Evolutionary conservation across 768 basidiomycete species (phyloP).

Genomic region (Rhizopogon sp.): DNA sequence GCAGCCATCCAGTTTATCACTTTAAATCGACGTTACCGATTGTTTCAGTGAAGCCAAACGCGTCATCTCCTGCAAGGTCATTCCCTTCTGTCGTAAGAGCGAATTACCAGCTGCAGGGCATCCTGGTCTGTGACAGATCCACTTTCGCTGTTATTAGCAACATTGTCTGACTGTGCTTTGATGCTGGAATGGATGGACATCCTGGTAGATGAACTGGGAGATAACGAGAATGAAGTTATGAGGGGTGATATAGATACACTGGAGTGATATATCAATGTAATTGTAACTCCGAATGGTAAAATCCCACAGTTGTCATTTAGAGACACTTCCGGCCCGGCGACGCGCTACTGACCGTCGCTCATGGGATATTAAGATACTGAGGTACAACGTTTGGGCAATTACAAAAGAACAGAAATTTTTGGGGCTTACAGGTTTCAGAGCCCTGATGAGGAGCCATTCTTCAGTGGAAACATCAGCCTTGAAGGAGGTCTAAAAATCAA

Average conservation of each 20-base stretch:
- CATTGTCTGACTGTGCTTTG: conserved; percentile 9
- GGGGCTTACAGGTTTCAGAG: conserved; percentile 66
- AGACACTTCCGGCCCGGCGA: conserved; percentile 4
- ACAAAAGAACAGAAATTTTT: background rate
- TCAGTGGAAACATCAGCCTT: conserved; percentile 84
- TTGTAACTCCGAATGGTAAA: conserved; percentile 18
- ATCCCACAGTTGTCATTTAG: conserved; percentile 7
- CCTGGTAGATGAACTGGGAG: background rate
- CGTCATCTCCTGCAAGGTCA: conserved; percentile 25
- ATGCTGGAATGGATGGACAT: conserved; percentile 19
- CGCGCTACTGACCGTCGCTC: background rate
- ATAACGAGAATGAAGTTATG: background rate
- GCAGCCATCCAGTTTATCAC: conserved; percentile 76
- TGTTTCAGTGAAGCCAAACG: conserved; percentile 29
- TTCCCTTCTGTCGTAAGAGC: conserved; percentile 19
- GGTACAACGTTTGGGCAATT: background rate
- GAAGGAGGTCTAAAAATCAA: conserved; percentile 61
- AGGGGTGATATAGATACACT: conserved; percentile 26
- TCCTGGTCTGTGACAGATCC: conserved; percentile 35
- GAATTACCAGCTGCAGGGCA: conserved; percentile 55
- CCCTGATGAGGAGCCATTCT: conserved; percentile 92
- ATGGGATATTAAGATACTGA: conserved; percentile 36
- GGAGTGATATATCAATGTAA: conserved; percentile 6
- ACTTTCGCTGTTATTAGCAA: conserved; percentile 17
- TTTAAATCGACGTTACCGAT: conserved; percentile 72